Evolutionary conservation across 2,329 filamentous ascomycete species (phyloP), one percentile per base, ranked within the genome.

Genomic region (Sphaerostilbella broomeana): DNA sequence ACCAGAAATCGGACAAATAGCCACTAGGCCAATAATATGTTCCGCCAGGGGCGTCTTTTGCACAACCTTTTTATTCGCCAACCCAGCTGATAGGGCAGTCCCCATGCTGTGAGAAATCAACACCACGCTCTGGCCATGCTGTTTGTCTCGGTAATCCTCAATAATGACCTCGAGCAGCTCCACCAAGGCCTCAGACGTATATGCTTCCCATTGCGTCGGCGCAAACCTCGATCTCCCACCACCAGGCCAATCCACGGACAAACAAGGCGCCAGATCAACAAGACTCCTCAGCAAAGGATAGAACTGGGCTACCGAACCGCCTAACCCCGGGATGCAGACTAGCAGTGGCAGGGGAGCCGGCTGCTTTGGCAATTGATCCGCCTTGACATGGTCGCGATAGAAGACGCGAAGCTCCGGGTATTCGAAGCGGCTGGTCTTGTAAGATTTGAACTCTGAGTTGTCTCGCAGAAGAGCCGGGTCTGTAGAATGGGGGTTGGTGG

Each of bases 51-150:
- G 12, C n/a, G 68, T 67, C 16, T 61, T 65, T 43, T 79, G 65
- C 1, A 71, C 61, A 15, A 50, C 28, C 11, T 50, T 51, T 2
- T 46, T 56, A 50, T 60, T 67, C 8, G 86, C 81, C 36, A 97
- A 67, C 12, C 82, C 66, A 18, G 85, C 81, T 5, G 82, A 78
- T 15, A 95, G 67, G 3, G 84, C 84, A 43, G 84, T 88, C 6
- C 92, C 92, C 77, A 95, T 84, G 57, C 87, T 95, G 56, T 98
- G 92, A 2, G 82, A 87, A 43, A 97, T 77, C 20, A 95, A 61
- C 15, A 95, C 73, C 11, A 95, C 74, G 4, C 79, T 75, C 58
- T 95, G 88, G 1, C 67, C 69, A 13, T 70, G 65, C 24, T 76
- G 69, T 29, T 72, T 73, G 48, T 85, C 79, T 27, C 83, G 77